These are phyloP conservation scores for Panicum hallii DNA, from an alignment of 202 grass and related monocot species.

Conservation along the genomic window DNA sequence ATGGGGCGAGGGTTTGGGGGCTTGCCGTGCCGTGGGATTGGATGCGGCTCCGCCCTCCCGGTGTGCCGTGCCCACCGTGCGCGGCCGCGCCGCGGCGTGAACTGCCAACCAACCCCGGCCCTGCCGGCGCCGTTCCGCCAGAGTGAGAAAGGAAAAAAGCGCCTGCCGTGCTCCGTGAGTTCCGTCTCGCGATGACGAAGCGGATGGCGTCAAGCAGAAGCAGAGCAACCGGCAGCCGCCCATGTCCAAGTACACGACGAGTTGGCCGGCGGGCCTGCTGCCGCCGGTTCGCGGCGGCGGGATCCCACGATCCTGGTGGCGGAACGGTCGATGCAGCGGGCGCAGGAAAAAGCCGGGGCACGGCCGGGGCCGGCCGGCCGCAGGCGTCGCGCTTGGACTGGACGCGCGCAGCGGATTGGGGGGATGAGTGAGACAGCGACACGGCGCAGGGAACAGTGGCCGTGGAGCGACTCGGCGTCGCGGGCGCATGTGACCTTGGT, in stretches of 20 bases:
- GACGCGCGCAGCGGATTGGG: constrained; percentile 32
- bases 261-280: background rate
- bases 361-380: constrained; percentile 35
- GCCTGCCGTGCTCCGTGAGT: background rate
- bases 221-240: background rate
- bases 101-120: background rate
- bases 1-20: background rate
- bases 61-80: constrained; percentile 39
- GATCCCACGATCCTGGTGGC: constrained; percentile 7
- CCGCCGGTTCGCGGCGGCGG: constrained; percentile 9
- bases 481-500: constrained; percentile 48
- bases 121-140: constrained; percentile 2
- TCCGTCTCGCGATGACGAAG: background rate
- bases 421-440: background rate
- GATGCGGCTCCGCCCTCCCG: constrained; percentile 13
- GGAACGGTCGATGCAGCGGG: constrained; percentile 1
- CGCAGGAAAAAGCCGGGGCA: background rate
- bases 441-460: background rate
- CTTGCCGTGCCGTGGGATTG: constrained; percentile 30
- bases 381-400: background rate
- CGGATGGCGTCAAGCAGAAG: background rate
- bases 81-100: too few relatives aligned
- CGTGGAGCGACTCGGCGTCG: constrained; percentile 32
- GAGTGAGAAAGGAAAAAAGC: background rate
- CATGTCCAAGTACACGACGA: background rate